Conservation (phyloP, 768 basidiomycete species). For the Mycena rebaudengoi region DNA sequence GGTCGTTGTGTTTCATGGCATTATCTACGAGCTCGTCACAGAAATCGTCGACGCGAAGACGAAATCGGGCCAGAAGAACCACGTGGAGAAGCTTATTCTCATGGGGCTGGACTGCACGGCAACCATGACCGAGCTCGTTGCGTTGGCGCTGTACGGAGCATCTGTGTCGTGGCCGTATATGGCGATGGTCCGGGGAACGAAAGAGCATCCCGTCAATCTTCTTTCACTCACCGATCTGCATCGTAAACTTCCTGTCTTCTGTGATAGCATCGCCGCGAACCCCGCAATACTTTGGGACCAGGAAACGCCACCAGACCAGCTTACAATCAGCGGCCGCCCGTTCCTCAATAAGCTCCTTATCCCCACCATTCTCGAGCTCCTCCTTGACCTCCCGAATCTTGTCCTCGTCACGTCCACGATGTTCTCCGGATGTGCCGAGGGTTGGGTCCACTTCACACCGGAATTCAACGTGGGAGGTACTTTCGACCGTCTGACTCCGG, state of each 20-base stretch:
- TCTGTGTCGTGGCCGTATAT: neutral
- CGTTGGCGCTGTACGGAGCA: no score
- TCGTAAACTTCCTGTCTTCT: neutral
- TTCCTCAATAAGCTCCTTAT: neutral
- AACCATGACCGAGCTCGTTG: no score
- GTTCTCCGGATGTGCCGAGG: neutral
- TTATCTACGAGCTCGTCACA: constrained; percentile 24
- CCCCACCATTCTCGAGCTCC: neutral
- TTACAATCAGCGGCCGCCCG: neutral
- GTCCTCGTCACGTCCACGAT: neutral
- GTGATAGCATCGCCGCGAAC: neutral
- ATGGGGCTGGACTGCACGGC: constrained; percentile 28
- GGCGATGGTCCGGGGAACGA: neutral
- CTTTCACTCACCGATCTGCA: neutral
- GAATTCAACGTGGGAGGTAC: constrained; percentile 1
- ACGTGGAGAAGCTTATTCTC: constrained; percentile 33
- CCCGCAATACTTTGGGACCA: neutral
- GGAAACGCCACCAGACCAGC: neutral
- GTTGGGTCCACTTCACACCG: neutral
- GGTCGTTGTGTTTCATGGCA: constrained; percentile 18
- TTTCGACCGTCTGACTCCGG: constrained; percentile 25
- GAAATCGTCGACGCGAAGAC: constrained; percentile 25
- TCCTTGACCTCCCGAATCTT: neutral
- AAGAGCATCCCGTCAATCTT: neutral
- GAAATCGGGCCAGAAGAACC: constrained; percentile 22